Percentiles rank a stretch among this genome's conserved stretches.
Evolutionary conservation across 2,329 filamentous ascomycete genomes (phyloP).

Genomic region (Fusarium anguioides): DNA sequence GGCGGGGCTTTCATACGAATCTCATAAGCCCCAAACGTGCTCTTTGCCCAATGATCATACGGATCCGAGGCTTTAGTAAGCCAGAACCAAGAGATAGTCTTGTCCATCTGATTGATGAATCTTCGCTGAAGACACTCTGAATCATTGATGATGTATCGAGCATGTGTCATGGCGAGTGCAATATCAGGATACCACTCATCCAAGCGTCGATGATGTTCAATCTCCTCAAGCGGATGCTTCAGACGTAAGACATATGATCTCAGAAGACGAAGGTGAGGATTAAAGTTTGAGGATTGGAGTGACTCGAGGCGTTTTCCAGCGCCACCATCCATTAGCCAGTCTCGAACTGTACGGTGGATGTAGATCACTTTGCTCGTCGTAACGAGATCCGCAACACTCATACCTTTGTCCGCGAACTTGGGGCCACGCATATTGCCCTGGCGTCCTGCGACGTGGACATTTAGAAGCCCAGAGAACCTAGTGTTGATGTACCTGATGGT

Average conservation of each 20-base stretch:
- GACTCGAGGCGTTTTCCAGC: neutral
- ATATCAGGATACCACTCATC: conserved; percentile 55
- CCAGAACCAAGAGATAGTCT: conserved; percentile 14
- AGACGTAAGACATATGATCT: conserved; percentile 45
- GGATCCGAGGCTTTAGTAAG: neutral
- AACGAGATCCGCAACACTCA: neutral
- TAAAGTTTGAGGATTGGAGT: neutral
- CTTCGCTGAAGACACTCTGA: neutral
- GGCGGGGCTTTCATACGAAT: conserved; percentile 8
- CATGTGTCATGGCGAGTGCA: conserved; percentile 52
- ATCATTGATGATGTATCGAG: conserved; percentile 44
- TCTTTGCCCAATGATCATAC: conserved; percentile 16
- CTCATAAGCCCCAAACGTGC: conserved; percentile 13
- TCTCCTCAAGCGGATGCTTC: conserved; percentile 48
- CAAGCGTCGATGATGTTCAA: conserved; percentile 52
- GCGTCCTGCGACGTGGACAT: neutral
- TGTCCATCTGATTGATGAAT: conserved; percentile 9
- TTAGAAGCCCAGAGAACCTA: neutral
- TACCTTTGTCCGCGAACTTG: neutral
- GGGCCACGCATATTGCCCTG: conserved; percentile 1
- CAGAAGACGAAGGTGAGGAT: conserved; percentile 8
- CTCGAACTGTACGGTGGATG: conserved; percentile 13
- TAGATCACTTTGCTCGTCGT: conserved; percentile 12
- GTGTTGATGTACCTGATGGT: neutral
- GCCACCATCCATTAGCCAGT: conserved; percentile 7